Evolutionary conservation across 306 rosid genomes (phyloP), one percentile per base, ranked within the genome.

Genomic region (Quercus wislizeni): DNA sequence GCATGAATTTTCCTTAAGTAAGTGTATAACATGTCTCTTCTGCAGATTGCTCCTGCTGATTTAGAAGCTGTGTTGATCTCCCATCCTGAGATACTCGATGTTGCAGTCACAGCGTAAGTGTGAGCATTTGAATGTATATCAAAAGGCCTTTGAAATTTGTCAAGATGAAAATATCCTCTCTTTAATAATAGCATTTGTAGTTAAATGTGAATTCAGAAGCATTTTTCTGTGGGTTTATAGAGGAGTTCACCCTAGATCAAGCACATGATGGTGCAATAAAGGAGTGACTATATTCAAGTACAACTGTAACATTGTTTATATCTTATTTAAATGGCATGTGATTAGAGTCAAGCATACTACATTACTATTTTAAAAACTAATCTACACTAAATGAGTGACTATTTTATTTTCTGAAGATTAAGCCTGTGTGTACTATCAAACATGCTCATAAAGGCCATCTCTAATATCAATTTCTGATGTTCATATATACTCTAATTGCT

Each of bases 1-100:
- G 52, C 52, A 1, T 67, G 17, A 19, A 17, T 31, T 67, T 67
- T 10, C 20, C 20, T 10, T 3, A 67, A 31, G 18, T 67, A 65
- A 18, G 11, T 17, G 10, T 51, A 49, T 71, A 11, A 64, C 18
- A 61, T 12, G 38, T 59, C 58, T 35, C 18, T 52, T 56, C 49
- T 64, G 81, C 80, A 85, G 87, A 83, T 88, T 81, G 87, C 89
- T 56, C 87, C 89, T 4, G 86, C 87, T 18, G 89, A 88, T 83
- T 85, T 88, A 57, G 91, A 88, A 83, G 79, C 84, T 28, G 81
- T 85, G 61, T 77, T 88, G 83, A 74, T 74, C 31, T 73, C 84
- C 59, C 87, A 88, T 76, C 86, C 91, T 0, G 86, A 88, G 78
- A 82, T 88, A 76, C 35, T 55, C 43, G 91, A 88, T 21, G 81